Conservation (phyloP, 2,329 filamentous ascomycete genomes). For the Teratosphaeria viscida region DNA sequence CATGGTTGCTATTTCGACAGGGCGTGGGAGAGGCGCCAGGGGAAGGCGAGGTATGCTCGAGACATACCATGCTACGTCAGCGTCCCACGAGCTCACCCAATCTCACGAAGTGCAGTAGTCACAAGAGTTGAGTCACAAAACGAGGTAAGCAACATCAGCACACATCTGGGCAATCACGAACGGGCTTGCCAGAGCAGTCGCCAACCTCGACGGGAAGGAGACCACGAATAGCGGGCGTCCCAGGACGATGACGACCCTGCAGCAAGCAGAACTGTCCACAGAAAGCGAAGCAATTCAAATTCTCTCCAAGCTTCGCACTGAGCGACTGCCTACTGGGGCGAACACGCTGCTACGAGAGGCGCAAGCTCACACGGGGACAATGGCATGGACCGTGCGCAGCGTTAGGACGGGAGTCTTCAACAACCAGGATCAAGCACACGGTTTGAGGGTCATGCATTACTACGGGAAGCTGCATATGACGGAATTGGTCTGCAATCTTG, state of each 20-base stretch:
- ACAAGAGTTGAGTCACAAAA: neutral
- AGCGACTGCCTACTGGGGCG: no score
- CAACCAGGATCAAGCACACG: no score
- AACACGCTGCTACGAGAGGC: no score
- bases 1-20: neutral
- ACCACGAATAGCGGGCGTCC: neutral
- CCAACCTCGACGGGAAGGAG: neutral
- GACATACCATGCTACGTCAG: neutral
- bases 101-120: neutral
- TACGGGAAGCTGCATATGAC: no score
- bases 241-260: neutral
- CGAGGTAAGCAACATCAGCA: neutral
- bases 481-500: no score
- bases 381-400: no score
- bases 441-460: no score
- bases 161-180: neutral
- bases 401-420: no score
- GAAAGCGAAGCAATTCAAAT: neutral
- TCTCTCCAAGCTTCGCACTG: neutral
- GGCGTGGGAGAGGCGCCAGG: neutral
- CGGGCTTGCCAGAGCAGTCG: neutral
- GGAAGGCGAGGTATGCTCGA: neutral
- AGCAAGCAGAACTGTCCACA: neutral
- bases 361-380: no score
- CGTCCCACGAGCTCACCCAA: neutral